Conservation (phyloP, 1,139 yeast genomes). For the Yamadazyma atmosphaerica region DNA sequence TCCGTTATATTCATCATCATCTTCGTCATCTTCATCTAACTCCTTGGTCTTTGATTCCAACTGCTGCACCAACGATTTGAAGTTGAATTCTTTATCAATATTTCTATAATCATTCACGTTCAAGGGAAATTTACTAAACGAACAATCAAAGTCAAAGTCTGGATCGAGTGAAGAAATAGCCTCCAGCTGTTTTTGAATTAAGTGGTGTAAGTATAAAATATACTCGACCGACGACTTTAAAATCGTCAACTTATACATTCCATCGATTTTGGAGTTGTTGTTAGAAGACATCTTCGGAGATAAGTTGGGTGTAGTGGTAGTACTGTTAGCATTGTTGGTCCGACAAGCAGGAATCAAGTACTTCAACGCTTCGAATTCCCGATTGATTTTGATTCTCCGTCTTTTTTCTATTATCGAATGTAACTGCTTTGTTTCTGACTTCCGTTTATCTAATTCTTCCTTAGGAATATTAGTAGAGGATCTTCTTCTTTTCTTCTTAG, state of each 20-base stretch:
- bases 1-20: slow-evolving; percentile 4
- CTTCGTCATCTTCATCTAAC: slow-evolving; percentile 6
- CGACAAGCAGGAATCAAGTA: slow-evolving; percentile 76
- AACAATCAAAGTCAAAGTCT: slow-evolving; percentile 36
- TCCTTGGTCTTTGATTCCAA: slow-evolving; percentile 7
- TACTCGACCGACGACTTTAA: slow-evolving; percentile 81
- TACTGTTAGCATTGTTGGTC: slow-evolving; percentile 10
- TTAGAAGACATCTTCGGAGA: slow-evolving; percentile 10
- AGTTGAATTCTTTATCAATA: slow-evolving; percentile 55
- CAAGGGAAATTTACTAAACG: slow-evolving; percentile 52
- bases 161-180: slow-evolving; percentile 26
- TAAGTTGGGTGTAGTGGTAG: slow-evolving; percentile 10
- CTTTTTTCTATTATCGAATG: slow-evolving; percentile 82
- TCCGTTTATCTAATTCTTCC: slow-evolving; percentile 55
- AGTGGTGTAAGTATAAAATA: slow-evolving; percentile 65
- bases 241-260: slow-evolving; percentile 79
- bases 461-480: slow-evolving; percentile 47
- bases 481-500: slow-evolving; percentile 48
- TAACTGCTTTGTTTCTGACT: slow-evolving; percentile 59
- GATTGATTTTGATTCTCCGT: slow-evolving; percentile 73
- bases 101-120: slow-evolving; percentile 61
- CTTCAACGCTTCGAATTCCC: slow-evolving; percentile 81
- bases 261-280: slow-evolving; percentile 45
- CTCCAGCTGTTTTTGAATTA: slow-evolving; percentile 48
- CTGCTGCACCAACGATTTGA: slow-evolving; percentile 24